Percentiles rank a stretch among this genome's conserved stretches.
phyloP scores from a whole-genome alignment of 2,329 filamentous ascomycete genomes.

The Bipolaris zeicola region DNA sequence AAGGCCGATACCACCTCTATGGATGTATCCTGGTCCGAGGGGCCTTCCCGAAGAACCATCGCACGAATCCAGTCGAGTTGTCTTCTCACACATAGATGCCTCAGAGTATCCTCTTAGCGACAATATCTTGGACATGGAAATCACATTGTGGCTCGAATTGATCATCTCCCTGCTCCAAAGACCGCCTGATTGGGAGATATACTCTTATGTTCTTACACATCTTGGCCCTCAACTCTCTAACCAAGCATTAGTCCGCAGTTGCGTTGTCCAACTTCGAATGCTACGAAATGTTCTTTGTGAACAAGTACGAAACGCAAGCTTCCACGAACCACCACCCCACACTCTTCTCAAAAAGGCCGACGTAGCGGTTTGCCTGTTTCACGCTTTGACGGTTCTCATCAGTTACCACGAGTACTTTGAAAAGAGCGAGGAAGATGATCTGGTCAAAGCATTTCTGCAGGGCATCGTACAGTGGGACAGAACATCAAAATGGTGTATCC shows the following conservation, averaged over 20 bases:
- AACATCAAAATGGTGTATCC: constrained; percentile 90
- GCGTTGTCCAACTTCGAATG: constrained; percentile 75
- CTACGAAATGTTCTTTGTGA: constrained; percentile 80
- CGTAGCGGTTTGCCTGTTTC: constrained; percentile 85
- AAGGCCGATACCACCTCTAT: constrained; percentile 53
- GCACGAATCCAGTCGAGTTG: constrained; percentile 54
- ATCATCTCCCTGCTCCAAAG: constrained; percentile 75
- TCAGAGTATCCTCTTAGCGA: constrained; percentile 40
- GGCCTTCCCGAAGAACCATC: constrained; percentile 61
- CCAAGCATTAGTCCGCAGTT: constrained; percentile 78
- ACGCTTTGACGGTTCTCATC: constrained; percentile 83
- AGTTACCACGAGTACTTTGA: constrained; percentile 87
- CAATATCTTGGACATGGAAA: constrained; percentile 57
- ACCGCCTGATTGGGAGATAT: constrained; percentile 86
- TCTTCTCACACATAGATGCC: constrained; percentile 56
- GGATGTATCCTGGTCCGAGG: constrained; percentile 62
- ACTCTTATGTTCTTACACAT: constrained; percentile 87
- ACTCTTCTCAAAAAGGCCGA: constrained; percentile 84
- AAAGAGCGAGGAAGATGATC: constrained; percentile 85
- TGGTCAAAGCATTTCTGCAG: constrained; percentile 83
- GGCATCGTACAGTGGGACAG: constrained; percentile 84
- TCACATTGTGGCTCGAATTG: constrained; percentile 71
- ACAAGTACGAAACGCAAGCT: constrained; percentile 75
- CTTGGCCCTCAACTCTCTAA: constrained; percentile 88
- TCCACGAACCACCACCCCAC: constrained; percentile 79